Percentiles rank a stretch among this genome's conserved stretches.
phyloP scores from a whole-genome alignment of 2,329 filamentous ascomycete species.

The Fusarium sp. region DNA sequence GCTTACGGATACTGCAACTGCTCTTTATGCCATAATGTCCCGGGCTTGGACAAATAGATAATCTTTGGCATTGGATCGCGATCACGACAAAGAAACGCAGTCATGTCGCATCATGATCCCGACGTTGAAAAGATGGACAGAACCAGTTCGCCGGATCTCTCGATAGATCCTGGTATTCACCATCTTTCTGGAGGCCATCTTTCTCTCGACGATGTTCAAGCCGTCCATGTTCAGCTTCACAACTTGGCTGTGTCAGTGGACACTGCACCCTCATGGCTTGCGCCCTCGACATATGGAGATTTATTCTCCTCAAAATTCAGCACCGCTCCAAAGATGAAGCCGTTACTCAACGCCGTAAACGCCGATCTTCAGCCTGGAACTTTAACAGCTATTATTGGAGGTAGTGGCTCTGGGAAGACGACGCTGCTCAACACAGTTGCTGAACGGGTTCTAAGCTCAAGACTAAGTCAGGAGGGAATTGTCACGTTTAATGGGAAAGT shows the following conservation, averaged over 20 bases:
- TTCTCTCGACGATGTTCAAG: conserved; percentile 64
- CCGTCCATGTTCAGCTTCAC: conserved; percentile 63
- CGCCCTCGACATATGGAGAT: conserved; percentile 57
- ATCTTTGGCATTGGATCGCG: background rate
- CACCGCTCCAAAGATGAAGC: conserved; percentile 53
- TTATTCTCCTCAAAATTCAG: conserved; percentile 51
- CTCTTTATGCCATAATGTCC: conserved; percentile 16
- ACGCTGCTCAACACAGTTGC: conserved; percentile 77
- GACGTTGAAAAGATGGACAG: conserved; percentile 47
- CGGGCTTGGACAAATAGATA: conserved; percentile 28
- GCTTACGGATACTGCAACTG: background rate
- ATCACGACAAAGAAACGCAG: background rate
- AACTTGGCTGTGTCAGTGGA: conserved; percentile 66
- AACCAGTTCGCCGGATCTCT: conserved; percentile 47
- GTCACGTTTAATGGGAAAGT: conserved; percentile 69
- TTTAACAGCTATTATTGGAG: conserved; percentile 79
- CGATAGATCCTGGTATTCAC: conserved; percentile 34
- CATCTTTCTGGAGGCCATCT: conserved; percentile 45
- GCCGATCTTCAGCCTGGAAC: conserved; percentile 72
- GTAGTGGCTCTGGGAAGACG: conserved; percentile 78
- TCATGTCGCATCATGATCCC: conserved; percentile 27
- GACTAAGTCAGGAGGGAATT: conserved; percentile 61
- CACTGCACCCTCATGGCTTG: conserved; percentile 63
- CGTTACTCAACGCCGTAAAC: conserved; percentile 70
- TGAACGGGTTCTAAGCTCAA: conserved; percentile 69